Evolutionary conservation across 2,329 filamentous ascomycete species (phyloP), one percentile per base, ranked within the genome.

Genomic region (Monilinia aucupariae): DNA sequence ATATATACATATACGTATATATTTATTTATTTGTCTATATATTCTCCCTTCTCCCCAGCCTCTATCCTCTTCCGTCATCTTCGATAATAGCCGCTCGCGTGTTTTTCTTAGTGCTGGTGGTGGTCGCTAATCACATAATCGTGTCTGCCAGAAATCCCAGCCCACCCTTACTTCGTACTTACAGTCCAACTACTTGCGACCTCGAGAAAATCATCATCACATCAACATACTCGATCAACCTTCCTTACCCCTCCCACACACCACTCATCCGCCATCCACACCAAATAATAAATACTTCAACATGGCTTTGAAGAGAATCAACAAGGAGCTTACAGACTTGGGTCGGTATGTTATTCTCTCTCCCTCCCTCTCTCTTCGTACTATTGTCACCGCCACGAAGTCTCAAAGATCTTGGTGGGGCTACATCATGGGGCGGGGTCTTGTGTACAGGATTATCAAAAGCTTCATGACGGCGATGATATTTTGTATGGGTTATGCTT

Each of bases 251-350:
- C 13, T 13, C 34, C 10, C 34, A 37, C 34, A 37, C 34, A 53
- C 52, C 64, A 67, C 43, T 48, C 64, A 67, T 43, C 59, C 61
- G 58, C 62, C 68, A 69, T 64, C 67, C 66, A 65, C 62, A 67
- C 27, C 27, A 39, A 39, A 39, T 59, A 67, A 65, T 60, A 70
- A 59, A 64, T 62, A 62, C 68, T 59, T 68, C 67, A 67, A 65
- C 66, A 94, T 94, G 90, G 90, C 90, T 79, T 85, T 94, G 74
- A 94, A 94, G 88, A 87, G 90, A 79, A 94, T 94, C 80, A 93
- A 93, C 85, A 94, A 92, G 87, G 90, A 94, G 81, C 86, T 94
- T 77, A 88, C 89, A 79, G 90, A 94, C 78, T 84, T 94, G 79
- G 90, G 90, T 81, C 89, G 90, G 90, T 93, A 88, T 75, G 82